phyloP scores from a whole-genome alignment of 768 basidiomycete species.

The Calocybe cyanea region DNA sequence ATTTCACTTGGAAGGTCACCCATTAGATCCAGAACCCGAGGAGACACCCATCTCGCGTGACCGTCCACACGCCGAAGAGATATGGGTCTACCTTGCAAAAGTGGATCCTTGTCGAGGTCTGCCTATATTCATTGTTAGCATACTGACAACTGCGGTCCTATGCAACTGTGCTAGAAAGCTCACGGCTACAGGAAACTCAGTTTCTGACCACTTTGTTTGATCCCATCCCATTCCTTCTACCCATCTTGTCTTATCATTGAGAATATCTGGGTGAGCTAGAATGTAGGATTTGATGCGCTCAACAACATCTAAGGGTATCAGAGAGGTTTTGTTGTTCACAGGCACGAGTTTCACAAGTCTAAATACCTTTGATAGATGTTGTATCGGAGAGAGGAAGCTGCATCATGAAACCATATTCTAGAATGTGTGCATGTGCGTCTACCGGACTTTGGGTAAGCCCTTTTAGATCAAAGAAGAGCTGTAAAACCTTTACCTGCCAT shows the following conservation, averaged over 20 bases:
- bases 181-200: slow-evolving; percentile 72
- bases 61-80: slow-evolving; percentile 74
- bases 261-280: slow-evolving; percentile 49
- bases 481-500: slow-evolving; percentile 50
- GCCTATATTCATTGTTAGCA: slow-evolving; percentile 36
- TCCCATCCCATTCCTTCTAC: slow-evolving; percentile 93
- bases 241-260: slow-evolving; percentile 56
- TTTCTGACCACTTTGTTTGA: slow-evolving; percentile 71
- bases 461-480: neutral
- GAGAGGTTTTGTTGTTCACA: neutral
- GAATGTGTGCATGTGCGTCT: slow-evolving; percentile 82
- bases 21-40: slow-evolving; percentile 62
- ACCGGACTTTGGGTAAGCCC: neutral
- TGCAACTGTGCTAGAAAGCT: slow-evolving; percentile 11
- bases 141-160: neutral
- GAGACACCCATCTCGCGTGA: slow-evolving; percentile 87
- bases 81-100: slow-evolving; percentile 69
- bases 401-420: slow-evolving; percentile 69
- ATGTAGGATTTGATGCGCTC: slow-evolving; percentile 59
- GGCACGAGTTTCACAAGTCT: neutral
- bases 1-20: slow-evolving; percentile 56
- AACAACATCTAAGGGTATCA: slow-evolving; percentile 49
- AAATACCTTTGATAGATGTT: slow-evolving; percentile 53
- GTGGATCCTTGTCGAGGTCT: slow-evolving; percentile 67
- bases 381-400: slow-evolving; percentile 62